These are phyloP conservation scores for Chlorella sp. DNA, from an alignment of 139 green algal genomes.

Conservation along the genomic window DNA sequence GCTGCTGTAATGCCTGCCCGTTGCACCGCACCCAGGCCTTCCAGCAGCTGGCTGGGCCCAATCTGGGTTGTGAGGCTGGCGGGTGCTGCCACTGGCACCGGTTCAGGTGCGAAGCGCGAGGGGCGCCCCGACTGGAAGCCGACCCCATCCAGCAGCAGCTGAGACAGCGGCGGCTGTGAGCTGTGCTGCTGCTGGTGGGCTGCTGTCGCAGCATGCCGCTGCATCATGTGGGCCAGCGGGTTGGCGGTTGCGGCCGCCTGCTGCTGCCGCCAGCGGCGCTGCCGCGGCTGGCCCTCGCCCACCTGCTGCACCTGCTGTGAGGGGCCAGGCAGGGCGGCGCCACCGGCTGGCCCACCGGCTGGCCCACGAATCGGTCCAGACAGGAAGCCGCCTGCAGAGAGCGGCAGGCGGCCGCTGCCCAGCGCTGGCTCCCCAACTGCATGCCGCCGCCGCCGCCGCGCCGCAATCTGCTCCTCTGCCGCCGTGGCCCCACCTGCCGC, in stretches of 20 bases:
- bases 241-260: not conserved
- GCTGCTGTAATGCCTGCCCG: not conserved
- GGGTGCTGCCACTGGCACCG: not conserved
- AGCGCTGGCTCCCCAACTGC: not conserved
- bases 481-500: not conserved
- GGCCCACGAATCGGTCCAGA: not conserved
- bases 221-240: constrained; percentile 10
- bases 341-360: not conserved
- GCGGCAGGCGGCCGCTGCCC: not conserved
- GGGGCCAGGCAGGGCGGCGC: not conserved
- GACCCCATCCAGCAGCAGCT: not conserved
- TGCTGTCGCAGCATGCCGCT: not conserved
- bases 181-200: constrained; percentile 4
- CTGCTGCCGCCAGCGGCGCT: not conserved
- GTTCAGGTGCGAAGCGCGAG: constrained; percentile 6
- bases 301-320: not conserved
- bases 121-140: not conserved
- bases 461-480: not conserved
- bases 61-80: constrained; percentile 1
- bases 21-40: too few relatives aligned
- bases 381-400: not conserved
- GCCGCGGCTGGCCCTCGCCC: not conserved
- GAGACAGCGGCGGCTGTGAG: not conserved
- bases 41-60: not conserved
- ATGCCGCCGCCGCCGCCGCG: not conserved